These are phyloP conservation scores for Pseudogymnoascus sp. DNA, from an alignment of 2,329 filamentous ascomycete genomes.

Conservation along the genomic window DNA sequence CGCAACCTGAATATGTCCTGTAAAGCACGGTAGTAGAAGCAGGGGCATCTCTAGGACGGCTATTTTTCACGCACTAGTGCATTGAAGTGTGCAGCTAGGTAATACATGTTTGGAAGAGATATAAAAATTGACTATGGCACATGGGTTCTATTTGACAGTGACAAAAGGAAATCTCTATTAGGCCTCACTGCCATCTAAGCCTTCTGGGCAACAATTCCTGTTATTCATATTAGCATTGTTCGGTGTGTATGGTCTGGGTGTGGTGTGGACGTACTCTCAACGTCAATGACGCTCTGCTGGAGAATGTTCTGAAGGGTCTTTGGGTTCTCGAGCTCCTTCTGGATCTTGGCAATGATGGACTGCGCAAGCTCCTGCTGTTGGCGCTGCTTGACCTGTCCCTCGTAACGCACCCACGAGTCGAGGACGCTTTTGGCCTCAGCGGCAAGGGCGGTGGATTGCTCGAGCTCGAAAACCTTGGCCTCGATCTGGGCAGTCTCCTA, in stretches of 20 bases:
- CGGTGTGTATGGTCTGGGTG: not conserved
- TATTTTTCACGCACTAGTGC: not conserved
- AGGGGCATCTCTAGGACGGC: not conserved
- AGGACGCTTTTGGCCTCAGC: conserved; percentile 90
- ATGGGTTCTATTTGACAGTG: conserved; percentile 10
- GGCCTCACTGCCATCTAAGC: not conserved
- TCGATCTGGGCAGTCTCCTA: conserved; percentile 89
- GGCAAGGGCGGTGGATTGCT: conserved; percentile 89
- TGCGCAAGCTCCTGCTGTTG: conserved; percentile 95
- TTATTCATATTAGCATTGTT: conserved; percentile 1
- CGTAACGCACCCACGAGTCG: conserved; percentile 98
- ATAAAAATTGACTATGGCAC: conserved; percentile 10
- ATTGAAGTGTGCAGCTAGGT: not conserved
- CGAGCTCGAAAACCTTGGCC: conserved; percentile 90
- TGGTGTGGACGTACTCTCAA: conserved; percentile 66
- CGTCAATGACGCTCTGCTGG: conserved; percentile 88
- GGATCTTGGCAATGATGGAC: conserved; percentile 90
- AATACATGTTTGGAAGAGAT: conserved; percentile 3
- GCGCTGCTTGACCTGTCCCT: conserved; percentile 96
- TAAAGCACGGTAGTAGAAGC: not conserved
- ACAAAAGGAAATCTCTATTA: conserved; percentile 9
- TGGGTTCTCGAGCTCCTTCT: conserved; percentile 97
- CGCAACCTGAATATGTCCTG: not conserved
- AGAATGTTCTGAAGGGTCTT: conserved; percentile 96
- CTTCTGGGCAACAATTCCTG: conserved; percentile 12